Base-by-base conservation (phyloP, 1,139 yeast genomes). In the Pichia sp. region DNA sequence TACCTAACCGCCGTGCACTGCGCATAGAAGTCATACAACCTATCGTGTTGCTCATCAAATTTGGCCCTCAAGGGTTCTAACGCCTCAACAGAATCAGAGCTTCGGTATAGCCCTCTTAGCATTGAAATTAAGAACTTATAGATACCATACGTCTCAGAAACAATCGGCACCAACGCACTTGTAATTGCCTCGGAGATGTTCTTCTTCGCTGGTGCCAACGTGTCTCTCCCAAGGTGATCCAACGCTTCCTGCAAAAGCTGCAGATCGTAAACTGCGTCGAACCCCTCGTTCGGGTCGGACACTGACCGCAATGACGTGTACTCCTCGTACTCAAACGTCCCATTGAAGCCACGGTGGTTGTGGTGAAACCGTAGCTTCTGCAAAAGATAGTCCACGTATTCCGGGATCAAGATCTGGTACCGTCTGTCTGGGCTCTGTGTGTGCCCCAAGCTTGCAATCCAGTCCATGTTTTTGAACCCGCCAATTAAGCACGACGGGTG, bases 271-370 rank as follows among this genome's bases (percentile, higher is more conserved):
- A 92, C 82, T 1, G 96, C 84, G 66, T 92, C 97, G 67, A 88
- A 93, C 6, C 98, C 98, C 72, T 90, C 97, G 67, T 93, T 92
- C 2, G 97, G 97, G 67, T 93, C 97, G 65, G 89, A 86, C 43
- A 90, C 95, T 3, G 92, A 85, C 58, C 90, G 80, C 62, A 93
- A 77, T 1, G 97, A 89, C 47, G 92, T 84, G 67, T 92, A 93
- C 67, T 93, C 99, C 69, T 90, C 96, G 67, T 93, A 93, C 68
- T 93, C 99, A 71, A 93, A 93, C 48, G 92, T 90, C 23, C 98
- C 98, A 67, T 88, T 92, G 72, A 92, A 93, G 2, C 92, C 96
- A 13, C 90, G 84, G 66, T 93, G 96, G 58, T 81, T 79, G 54
- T 87, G 81, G 68, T 93, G 98, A 70, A 93, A 93, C 56, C 81